phyloP scores from a whole-genome alignment of 371 early-diverging fungal species.

The Mortierella sp. region DNA sequence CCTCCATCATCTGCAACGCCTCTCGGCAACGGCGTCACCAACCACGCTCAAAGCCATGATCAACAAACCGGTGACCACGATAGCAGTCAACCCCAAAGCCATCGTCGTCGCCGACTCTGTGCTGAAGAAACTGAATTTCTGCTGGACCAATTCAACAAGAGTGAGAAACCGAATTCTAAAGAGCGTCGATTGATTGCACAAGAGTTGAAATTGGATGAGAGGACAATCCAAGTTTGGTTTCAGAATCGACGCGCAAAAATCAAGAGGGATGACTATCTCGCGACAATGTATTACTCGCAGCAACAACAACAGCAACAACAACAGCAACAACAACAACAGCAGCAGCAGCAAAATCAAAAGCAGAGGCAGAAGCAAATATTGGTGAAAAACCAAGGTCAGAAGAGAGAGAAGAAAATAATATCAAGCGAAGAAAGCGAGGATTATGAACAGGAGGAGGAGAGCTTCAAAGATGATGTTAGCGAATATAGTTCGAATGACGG shows the following conservation, averaged over 20 bases:
- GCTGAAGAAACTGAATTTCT: constrained; percentile 35
- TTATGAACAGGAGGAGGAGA: background rate
- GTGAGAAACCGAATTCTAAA: constrained; percentile 30
- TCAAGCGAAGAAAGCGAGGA: no score
- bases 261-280: constrained; percentile 26
- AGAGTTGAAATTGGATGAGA: constrained; percentile 31
- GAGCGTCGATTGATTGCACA: constrained; percentile 25
- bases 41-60: background rate
- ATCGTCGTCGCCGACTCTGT: constrained; percentile 28
- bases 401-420: background rate
- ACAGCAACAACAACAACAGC: background rate
- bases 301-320: background rate
- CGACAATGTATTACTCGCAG: background rate
- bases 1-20: no score
- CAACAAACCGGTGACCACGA: no score
- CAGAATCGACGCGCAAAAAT: constrained; percentile 84
- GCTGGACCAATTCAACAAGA: constrained; percentile 18
- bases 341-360: background rate
- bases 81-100: background rate
- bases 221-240: constrained; percentile 93
- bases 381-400: background rate
- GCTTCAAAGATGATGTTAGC: background rate
- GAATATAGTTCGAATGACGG: background rate
- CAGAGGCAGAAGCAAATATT: background rate
- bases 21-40: no score